Conservation (phyloP, 2,329 filamentous ascomycete species). For the Phialophora verrucosa region DNA sequence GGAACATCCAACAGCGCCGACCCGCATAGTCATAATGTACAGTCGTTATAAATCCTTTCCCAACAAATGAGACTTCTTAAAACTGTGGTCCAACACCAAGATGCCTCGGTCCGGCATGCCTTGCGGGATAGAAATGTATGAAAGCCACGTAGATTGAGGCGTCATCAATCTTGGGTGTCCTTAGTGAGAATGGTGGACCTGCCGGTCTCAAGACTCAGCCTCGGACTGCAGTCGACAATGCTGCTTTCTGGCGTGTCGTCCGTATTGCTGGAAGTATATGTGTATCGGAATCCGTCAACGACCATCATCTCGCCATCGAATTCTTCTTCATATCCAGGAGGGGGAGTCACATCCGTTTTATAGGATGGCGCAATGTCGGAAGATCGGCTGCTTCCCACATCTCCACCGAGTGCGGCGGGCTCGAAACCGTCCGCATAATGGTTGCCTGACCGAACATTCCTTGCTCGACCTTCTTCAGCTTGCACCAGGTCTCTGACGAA, state of each 20-base stretch:
- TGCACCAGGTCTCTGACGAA: slow-evolving; percentile 58
- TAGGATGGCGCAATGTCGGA: slow-evolving; percentile 37
- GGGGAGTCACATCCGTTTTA: slow-evolving; percentile 37
- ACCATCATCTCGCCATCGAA: slow-evolving; percentile 46
- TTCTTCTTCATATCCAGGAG: slow-evolving; percentile 52
- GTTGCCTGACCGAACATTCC: slow-evolving; percentile 11
- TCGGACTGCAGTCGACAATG: slow-evolving; percentile 49
- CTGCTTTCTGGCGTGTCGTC: slow-evolving; percentile 48
- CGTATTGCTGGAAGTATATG: slow-evolving; percentile 39
- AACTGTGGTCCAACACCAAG: neutral
- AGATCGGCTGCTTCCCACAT: slow-evolving; percentile 34
- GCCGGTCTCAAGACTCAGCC: slow-evolving; percentile 49
- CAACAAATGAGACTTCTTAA: neutral
- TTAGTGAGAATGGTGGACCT: slow-evolving; percentile 34
- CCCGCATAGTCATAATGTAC: slow-evolving; percentile 5
- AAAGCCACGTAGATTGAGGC: neutral
- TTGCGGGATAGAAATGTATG: neutral
- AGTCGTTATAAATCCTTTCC: neutral
- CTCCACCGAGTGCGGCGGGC: slow-evolving; percentile 29
- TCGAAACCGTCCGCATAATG: slow-evolving; percentile 19
- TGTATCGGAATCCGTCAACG: slow-evolving; percentile 52
- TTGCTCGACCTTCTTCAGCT: slow-evolving; percentile 45
- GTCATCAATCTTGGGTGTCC: slow-evolving; percentile 20
- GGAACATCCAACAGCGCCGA: slow-evolving; percentile 1
- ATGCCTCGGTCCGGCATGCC: neutral